These are phyloP conservation scores for Arabidopsis arenosa DNA, from an alignment of 345 rosid species.

Conservation along the genomic window DNA sequence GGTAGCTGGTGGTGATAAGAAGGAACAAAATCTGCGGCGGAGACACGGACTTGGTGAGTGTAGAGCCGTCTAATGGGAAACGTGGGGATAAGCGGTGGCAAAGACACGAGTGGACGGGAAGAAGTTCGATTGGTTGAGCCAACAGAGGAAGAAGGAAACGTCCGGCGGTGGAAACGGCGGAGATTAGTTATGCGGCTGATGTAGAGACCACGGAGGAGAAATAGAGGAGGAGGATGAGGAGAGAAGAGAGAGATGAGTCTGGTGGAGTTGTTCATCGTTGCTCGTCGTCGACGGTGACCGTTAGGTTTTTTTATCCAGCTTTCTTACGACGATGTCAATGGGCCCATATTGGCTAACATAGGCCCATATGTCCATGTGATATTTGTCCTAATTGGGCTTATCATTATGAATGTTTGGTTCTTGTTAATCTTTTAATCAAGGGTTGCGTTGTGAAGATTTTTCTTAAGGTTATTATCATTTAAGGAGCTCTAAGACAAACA, in stretches of 20 bases:
- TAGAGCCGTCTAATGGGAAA: slow-evolving; percentile 38
- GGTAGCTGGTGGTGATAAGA: slow-evolving; percentile 46
- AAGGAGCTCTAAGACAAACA: background rate
- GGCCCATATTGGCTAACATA: background rate
- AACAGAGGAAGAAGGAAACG: slow-evolving; percentile 24
- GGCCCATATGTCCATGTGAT: no score
- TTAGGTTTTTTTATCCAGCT: background rate
- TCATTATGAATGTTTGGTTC: background rate
- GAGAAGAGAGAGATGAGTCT: slow-evolving; percentile 68
- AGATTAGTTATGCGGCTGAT: slow-evolving; percentile 45
- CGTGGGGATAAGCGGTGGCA: slow-evolving; percentile 31
- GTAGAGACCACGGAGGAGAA: slow-evolving; percentile 43
- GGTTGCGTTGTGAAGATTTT: background rate
- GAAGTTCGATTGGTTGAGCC: slow-evolving; percentile 15
- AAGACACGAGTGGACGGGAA: slow-evolving; percentile 13
- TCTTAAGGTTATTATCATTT: background rate
- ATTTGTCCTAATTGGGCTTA: background rate
- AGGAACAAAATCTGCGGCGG: slow-evolving; percentile 32
- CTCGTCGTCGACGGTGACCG: slow-evolving; percentile 34
- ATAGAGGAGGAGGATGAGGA: slow-evolving; percentile 51
- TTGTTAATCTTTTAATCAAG: background rate
- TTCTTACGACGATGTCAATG: no score
- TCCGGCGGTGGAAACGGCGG: slow-evolving; percentile 31
- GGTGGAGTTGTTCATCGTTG: slow-evolving; percentile 63
- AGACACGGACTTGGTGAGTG: slow-evolving; percentile 32